phyloP scores from a whole-genome alignment of 129 eudicot genomes.

The Saposhnikovia divaricata region DNA sequence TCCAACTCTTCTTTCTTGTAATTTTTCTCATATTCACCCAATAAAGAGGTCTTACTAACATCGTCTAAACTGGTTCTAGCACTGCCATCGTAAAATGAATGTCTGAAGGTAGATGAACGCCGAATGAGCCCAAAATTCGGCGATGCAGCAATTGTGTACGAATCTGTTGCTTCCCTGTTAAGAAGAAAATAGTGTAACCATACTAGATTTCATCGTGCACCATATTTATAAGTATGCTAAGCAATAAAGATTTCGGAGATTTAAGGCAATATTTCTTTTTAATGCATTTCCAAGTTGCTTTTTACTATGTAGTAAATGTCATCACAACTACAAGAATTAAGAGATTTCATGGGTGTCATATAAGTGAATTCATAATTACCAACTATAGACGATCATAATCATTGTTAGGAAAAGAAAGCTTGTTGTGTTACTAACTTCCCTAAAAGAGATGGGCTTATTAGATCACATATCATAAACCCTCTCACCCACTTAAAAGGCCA shows the following conservation, averaged over 20 bases:
- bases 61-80: constrained; percentile 33
- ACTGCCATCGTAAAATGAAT: constrained; percentile 26
- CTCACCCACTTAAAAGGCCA: too few relatives aligned
- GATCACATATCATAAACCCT: too few relatives aligned
- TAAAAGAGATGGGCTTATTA: background rate
- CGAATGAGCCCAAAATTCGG: constrained; percentile 53
- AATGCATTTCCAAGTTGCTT: background rate
- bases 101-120: constrained; percentile 27
- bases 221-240: background rate
- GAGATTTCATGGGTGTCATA: background rate
- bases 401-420: background rate
- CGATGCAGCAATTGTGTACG: constrained; percentile 71
- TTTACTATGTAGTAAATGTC: background rate
- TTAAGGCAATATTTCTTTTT: background rate
- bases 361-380: background rate
- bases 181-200: constrained; percentile 5
- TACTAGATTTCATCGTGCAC: background rate
- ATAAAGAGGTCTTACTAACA: constrained; percentile 48
- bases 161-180: constrained; percentile 71
- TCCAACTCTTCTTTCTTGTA: constrained; percentile 36
- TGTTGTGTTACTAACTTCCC: background rate
- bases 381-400: background rate
- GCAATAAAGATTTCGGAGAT: background rate
- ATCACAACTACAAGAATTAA: background rate
- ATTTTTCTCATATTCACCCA: constrained; percentile 46